Base-by-base conservation (phyloP, 495 filamentous ascomycete species). In the Neurospora tetrasperma region DNA sequence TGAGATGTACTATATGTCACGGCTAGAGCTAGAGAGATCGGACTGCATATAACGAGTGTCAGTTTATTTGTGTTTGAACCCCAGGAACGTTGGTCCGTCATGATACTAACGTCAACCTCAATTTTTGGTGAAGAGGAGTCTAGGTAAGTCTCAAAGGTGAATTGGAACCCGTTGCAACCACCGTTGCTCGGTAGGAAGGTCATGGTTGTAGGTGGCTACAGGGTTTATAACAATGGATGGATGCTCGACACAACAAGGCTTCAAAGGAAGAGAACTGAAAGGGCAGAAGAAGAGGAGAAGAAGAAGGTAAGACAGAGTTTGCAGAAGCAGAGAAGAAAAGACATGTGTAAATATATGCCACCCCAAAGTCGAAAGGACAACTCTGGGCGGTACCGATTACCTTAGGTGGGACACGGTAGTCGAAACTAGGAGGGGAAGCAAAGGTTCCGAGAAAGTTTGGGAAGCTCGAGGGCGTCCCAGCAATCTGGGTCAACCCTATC, bases 91-190 rank as follows among this genome's bases (percentile, higher is more conserved):
- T 18, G 54, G 54, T 9, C 35, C 27, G 18, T 35, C 27, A 46
- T 10, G 18, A 18, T 18, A 78, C 79, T 74, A 76, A 81, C 80
- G 76, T 83, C 80, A 2, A 78, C 71, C 70, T 81, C 79, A 35
- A 81, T 77, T 0, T 66, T 18, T 35, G 74, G 76, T 7, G 59
- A 42, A 6, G 75, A 75, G 44, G 80, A 75, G 43, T 75, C 74
- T 18, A 80, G 35, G 62, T 77, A 77, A 8, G 74, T 68, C 66
- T 82, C 81, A 54, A 83, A 83, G 42, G 79, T 81, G 71, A 83
- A 83, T 48, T 78, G 73, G 46, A 76, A 79, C 44, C 72, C 73
- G 31, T 75, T 73, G 16, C 75, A 35, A 72, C 75, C 70, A 43
- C 42, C 70, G 69, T 66, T 40, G 43, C 39, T 74, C 41, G 71